phyloP scores from a whole-genome alignment of 2,329 filamentous ascomycete species.

The Rhynchosporium graminicola region DNA sequence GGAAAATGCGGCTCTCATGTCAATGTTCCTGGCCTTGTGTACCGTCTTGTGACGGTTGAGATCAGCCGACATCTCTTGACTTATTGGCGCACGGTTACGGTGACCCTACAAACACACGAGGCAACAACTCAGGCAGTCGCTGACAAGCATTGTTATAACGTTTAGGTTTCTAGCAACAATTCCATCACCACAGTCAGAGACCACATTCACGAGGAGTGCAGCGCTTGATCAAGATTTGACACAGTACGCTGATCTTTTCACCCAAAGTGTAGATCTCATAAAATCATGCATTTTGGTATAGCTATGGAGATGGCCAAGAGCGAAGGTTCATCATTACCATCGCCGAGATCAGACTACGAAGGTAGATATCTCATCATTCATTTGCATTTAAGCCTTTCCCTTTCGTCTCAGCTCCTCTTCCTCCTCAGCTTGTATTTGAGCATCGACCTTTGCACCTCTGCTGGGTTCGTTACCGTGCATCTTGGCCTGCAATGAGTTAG shows the following conservation, averaged over 20 bases:
- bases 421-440: constrained; percentile 67
- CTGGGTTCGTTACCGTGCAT: constrained; percentile 73
- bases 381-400: constrained; percentile 41
- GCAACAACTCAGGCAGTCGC: not conserved
- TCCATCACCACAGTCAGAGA: not conserved
- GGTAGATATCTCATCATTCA: not conserved
- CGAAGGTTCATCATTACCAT: not conserved
- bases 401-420: constrained; percentile 65
- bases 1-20: not conserved
- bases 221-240: too few species aligned
- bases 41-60: not conserved
- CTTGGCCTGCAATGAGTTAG: constrained; percentile 49
- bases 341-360: not conserved
- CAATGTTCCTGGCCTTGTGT: not conserved
- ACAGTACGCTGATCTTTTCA: not conserved
- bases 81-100: not conserved
- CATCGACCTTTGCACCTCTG: constrained; percentile 70
- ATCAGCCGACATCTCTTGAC: too few species aligned
- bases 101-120: not conserved
- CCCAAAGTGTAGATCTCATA: not conserved
- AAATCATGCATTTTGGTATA: not conserved
- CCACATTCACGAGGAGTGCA: not conserved
- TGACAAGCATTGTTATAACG: not conserved
- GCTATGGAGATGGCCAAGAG: not conserved
- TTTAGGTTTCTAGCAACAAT: not conserved